phyloP scores from a whole-genome alignment of 1,284 basidiomycete species.

The Limonomyces culmigenus region DNA sequence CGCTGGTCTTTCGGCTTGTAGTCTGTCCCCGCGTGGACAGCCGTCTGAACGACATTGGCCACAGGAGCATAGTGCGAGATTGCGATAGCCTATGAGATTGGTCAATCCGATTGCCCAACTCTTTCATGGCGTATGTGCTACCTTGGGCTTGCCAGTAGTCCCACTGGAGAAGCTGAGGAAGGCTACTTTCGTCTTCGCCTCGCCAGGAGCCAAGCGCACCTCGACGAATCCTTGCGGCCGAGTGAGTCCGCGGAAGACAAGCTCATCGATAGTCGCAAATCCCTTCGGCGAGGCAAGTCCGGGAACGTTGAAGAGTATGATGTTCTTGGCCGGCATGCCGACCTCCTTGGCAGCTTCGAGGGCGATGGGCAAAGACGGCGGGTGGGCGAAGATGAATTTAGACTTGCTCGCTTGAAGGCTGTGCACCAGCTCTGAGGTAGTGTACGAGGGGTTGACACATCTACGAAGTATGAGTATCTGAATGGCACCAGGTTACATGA shows the following conservation, averaged over 20 bases:
- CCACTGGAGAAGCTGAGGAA: slow-evolving; percentile 69
- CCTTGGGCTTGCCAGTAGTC: slow-evolving; percentile 73
- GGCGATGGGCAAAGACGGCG: slow-evolving; percentile 30
- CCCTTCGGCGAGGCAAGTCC: slow-evolving; percentile 2
- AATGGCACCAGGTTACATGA: slow-evolving; percentile 1
- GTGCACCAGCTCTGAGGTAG: slow-evolving; percentile 45
- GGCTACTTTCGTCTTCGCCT: slow-evolving; percentile 51
- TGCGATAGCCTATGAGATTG: slow-evolving; percentile 34
- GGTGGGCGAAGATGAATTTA: slow-evolving; percentile 39
- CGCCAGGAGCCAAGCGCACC: slow-evolving; percentile 35
- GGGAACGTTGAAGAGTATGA: slow-evolving; percentile 33
- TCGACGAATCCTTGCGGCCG: slow-evolving; percentile 26
- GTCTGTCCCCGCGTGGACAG: slow-evolving; percentile 29
- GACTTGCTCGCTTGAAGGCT: slow-evolving; percentile 39
- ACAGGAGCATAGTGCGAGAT: slow-evolving; percentile 55
- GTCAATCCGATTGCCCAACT: background rate
- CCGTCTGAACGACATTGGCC: slow-evolving; percentile 48
- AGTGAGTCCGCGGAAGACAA: slow-evolving; percentile 36
- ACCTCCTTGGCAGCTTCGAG: slow-evolving; percentile 30
- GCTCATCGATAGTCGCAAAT: slow-evolving; percentile 26
- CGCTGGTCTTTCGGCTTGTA: slow-evolving; percentile 19
- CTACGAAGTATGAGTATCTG: slow-evolving; percentile 11
- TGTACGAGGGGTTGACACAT: slow-evolving; percentile 55
- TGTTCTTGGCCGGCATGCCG: slow-evolving; percentile 32
- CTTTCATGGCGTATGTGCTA: slow-evolving; percentile 9